phyloP scores from a whole-genome alignment of 306 rosid genomes.

The Cercis canadensis region DNA sequence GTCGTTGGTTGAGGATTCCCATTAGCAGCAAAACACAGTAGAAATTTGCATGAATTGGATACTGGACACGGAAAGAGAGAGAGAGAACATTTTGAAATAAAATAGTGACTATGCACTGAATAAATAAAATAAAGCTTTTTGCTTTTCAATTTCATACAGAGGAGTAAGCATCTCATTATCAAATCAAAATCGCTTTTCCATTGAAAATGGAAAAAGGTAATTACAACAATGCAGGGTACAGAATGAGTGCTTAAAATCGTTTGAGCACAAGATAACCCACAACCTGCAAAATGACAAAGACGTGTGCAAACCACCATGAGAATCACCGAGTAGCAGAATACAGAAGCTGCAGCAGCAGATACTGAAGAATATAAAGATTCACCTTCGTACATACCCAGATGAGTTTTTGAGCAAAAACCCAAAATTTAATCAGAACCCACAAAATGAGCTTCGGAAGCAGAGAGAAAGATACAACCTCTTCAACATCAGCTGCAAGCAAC shows the following conservation, averaged over 20 bases:
- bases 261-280: conserved; percentile 35
- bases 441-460: conserved; percentile 47
- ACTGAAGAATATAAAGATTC: conserved; percentile 3
- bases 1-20: background rate
- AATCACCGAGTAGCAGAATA: background rate
- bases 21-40: conserved; percentile 1
- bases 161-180: no score
- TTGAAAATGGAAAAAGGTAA: background rate
- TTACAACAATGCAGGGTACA: background rate
- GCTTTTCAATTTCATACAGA: no score
- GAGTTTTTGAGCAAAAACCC: conserved; percentile 24
- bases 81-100: no score
- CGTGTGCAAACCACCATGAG: conserved; percentile 29
- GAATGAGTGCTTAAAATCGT: conserved; percentile 17
- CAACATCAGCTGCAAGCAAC: conserved; percentile 61
- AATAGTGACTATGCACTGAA: no score
- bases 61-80: conserved; percentile 6
- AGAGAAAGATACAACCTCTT: conserved; percentile 54
- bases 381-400: background rate
- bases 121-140: no score
- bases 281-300: conserved; percentile 33
- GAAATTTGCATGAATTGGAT: conserved; percentile 4
- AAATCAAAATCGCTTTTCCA: no score
- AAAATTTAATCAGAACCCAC: background rate
- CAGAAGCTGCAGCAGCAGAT: background rate